Base-by-base conservation (phyloP, 352 stramenopile species). In the Bremia lactucae region DNA sequence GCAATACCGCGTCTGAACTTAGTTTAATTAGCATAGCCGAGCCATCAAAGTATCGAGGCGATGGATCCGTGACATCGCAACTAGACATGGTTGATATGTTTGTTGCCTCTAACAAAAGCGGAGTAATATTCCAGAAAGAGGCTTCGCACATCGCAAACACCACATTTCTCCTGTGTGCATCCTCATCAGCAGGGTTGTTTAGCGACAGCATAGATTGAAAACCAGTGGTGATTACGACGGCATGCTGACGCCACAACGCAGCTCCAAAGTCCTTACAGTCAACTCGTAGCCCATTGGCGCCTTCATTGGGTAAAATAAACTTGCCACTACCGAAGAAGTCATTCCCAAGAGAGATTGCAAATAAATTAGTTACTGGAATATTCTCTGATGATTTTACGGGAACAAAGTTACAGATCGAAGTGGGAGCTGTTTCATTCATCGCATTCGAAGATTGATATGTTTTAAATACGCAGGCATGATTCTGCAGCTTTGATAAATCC, bases 401-500 rank as follows among this genome's bases (percentile, higher is more conserved):
- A 3, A 47, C 36, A 33, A 75, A 75, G 7, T 39, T 64, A 46
- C 24, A 50, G 3, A 59, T 31, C 41, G 37, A 52, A 8, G 35
- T 49, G 19, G 60, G 52, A 10, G 41, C 13, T 35, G 22, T 16
- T 13, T 56, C 49, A 57, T 65, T 36, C 16, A 52, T 22, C 31
- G 37, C 19, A 29, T 64, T 52, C 5, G 39, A 19, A 11, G 47
- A 52, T 37, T 62, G 57, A 39, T 65, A 80, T 31, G 50, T 63
- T 46, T 76, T 50, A 16, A 71, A 75, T 19, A 83, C 61, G 2
- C 58, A 80, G 7, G 77, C 77, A 31, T 93, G 80, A 21, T 89
- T 89, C 28, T 83, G 72, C 25, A 83, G 52, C 18, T 65, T 67
- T 2, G 75, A 86, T 10, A 69, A 16, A 52, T 93, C 80, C 39